Conservation (phyloP, 495 filamentous ascomycete genomes). For the Neurospora hispaniola region DNA sequence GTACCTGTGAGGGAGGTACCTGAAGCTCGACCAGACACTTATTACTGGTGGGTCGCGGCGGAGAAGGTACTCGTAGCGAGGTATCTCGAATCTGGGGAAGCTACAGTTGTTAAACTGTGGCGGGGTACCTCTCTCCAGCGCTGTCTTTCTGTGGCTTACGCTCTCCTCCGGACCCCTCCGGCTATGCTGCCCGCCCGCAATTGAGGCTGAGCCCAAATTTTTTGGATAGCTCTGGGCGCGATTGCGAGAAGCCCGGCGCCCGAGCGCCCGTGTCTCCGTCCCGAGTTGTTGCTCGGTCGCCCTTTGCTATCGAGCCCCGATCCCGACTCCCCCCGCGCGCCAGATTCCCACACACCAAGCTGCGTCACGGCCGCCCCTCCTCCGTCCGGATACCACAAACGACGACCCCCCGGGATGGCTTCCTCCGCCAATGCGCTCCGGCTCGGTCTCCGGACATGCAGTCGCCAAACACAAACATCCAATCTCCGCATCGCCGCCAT, state of each 20-base stretch:
- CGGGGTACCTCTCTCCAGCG: background rate
- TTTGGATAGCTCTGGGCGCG: background rate
- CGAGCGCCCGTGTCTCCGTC: background rate
- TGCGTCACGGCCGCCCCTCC: background rate
- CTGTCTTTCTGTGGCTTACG: background rate
- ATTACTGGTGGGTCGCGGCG: background rate
- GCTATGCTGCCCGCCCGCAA: background rate
- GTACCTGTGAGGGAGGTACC: background rate
- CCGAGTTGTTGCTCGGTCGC: background rate
- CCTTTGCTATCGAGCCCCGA: background rate
- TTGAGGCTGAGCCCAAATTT: background rate
- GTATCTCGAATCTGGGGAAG: background rate
- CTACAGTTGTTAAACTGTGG: background rate
- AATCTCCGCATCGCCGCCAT: slow-evolving; percentile 4
- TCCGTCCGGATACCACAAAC: slow-evolving; percentile 2
- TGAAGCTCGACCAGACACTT: background rate
- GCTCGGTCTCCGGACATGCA: slow-evolving; percentile 32
- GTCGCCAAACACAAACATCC: slow-evolving; percentile 13
- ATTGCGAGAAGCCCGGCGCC: background rate
- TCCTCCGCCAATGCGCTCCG: slow-evolving; percentile 38
- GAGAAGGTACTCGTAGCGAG: background rate
- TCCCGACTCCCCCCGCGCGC: background rate
- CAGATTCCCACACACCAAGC: background rate
- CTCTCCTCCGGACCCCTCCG: background rate
- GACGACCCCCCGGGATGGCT: slow-evolving; percentile 30